Evolutionary conservation across 2,329 filamentous ascomycete species (phyloP).

Genomic region (Trichothecium roseum): DNA sequence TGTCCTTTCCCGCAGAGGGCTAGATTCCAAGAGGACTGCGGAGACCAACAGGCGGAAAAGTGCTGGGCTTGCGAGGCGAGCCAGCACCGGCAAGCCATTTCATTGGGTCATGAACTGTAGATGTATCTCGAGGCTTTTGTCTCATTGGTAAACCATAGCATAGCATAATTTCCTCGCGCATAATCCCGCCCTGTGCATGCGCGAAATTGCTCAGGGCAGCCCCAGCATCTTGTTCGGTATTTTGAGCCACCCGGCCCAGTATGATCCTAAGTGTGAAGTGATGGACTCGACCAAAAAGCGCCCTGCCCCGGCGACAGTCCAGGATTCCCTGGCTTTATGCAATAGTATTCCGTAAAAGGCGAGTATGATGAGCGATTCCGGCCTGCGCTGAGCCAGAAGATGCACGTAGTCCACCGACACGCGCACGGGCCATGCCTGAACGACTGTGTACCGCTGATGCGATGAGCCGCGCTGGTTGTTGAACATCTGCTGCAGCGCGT

Average conservation of each 20-base stretch:
- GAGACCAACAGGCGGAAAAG: too few relatives aligned
- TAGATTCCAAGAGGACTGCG: too few relatives aligned
- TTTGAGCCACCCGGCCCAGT: conserved; percentile 22
- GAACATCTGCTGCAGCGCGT: conserved; percentile 18
- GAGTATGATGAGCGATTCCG: conserved; percentile 26
- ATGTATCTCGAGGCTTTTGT: too few relatives aligned
- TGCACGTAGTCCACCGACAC: conserved; percentile 16
- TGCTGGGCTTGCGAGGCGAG: too few relatives aligned
- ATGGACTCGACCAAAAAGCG: conserved; percentile 15
- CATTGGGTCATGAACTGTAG: too few relatives aligned
- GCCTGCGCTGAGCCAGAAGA: conserved; percentile 19
- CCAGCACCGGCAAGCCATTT: too few relatives aligned
- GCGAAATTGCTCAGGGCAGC: too few relatives aligned
- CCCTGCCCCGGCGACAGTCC: conserved; percentile 20
- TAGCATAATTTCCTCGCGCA: too few relatives aligned
- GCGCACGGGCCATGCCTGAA: conserved; percentile 6
- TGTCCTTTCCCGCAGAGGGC: conserved; percentile 19
- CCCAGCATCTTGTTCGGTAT: too few relatives aligned
- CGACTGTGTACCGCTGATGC: conserved; percentile 10
- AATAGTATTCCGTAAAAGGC: conserved; percentile 30
- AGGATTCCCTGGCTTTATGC: conserved; percentile 18
- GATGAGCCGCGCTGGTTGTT: conserved; percentile 10
- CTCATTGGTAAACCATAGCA: too few relatives aligned
- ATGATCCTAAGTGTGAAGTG: conserved; percentile 14
- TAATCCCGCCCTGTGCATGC: too few relatives aligned